These are phyloP conservation scores for Eimeria nieschulzi DNA, from an alignment of 169 alveolate species.

Conservation along the genomic window DNA sequence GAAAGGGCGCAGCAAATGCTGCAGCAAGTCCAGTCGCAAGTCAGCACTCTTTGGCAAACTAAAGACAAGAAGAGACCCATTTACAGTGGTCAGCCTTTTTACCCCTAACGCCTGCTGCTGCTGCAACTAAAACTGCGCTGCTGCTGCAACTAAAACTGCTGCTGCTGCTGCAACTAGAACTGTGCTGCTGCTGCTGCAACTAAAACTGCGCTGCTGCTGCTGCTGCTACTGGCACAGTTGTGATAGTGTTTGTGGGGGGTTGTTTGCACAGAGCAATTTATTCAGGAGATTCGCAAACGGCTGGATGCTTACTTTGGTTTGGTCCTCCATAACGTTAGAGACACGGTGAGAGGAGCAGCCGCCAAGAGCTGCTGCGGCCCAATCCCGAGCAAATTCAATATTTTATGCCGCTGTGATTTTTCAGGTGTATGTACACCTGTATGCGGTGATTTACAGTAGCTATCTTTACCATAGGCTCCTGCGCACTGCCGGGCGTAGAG, in stretches of 20 bases:
- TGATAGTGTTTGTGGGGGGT: not conserved
- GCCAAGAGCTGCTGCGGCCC: too few relatives aligned
- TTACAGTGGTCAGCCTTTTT: constrained; percentile 48
- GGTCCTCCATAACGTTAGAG: constrained; percentile 96
- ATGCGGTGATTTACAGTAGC: too few relatives aligned
- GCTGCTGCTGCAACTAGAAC: not conserved
- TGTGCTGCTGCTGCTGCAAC: not conserved
- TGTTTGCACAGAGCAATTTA: constrained; percentile 81
- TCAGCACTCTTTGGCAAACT: constrained; percentile 15
- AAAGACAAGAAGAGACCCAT: constrained; percentile 36
- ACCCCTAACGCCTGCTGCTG: constrained; percentile 1
- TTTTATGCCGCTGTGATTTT: too few relatives aligned
- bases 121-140: not conserved
- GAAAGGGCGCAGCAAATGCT: constrained; percentile 74
- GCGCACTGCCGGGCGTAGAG: too few relatives aligned
- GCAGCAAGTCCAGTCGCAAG: constrained; percentile 59
- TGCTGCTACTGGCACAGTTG: not conserved
- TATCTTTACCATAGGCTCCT: too few relatives aligned
- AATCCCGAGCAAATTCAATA: too few relatives aligned
- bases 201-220: constrained; percentile 14
- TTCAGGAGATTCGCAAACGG: constrained; percentile 94
- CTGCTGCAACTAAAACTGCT: not conserved
- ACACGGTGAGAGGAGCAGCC: constrained; percentile 81
- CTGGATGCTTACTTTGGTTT: constrained; percentile 95
- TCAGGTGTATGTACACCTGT: too few relatives aligned